Conservation (phyloP, 495 filamentous ascomycete species). For the Aspergillus avenaceus region DNA sequence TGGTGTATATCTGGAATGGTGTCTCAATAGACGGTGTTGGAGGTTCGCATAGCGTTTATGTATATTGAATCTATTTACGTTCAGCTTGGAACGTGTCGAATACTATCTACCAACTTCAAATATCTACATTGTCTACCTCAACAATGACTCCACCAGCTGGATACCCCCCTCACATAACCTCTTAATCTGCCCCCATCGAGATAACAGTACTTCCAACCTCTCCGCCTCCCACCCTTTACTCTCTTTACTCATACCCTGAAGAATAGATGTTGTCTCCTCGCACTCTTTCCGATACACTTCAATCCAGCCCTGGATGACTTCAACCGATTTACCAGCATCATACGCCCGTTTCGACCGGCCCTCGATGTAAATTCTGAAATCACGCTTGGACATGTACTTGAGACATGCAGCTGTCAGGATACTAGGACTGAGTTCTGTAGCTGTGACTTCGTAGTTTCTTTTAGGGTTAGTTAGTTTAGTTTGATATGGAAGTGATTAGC, state of each 20-base stretch:
- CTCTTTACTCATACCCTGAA: constrained; percentile 18
- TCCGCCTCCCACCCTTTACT: constrained; percentile 13
- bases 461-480: not conserved
- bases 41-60: not conserved
- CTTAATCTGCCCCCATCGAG: constrained; percentile 43
- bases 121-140: not conserved
- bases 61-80: too few relatives aligned
- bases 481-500: too few relatives aligned
- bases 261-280: constrained; percentile 16
- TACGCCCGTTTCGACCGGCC: constrained; percentile 16
- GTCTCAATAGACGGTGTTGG: not conserved
- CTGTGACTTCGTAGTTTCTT: constrained; percentile 48
- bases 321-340: constrained; percentile 13
- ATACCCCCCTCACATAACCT: constrained; percentile 19
- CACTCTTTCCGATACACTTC: constrained; percentile 18
- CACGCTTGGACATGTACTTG: constrained; percentile 22
- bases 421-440: constrained; percentile 49
- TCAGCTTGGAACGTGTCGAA: too few relatives aligned
- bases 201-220: constrained; percentile 21
- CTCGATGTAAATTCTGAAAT: constrained; percentile 30
- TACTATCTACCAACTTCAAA: not conserved
- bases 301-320: constrained; percentile 22
- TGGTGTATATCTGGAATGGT: not conserved
- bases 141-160: not conserved
- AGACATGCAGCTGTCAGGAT: constrained; percentile 55